phyloP scores from a whole-genome alignment of 2,329 filamentous ascomycete species.

The Cercospora nicotianae region DNA sequence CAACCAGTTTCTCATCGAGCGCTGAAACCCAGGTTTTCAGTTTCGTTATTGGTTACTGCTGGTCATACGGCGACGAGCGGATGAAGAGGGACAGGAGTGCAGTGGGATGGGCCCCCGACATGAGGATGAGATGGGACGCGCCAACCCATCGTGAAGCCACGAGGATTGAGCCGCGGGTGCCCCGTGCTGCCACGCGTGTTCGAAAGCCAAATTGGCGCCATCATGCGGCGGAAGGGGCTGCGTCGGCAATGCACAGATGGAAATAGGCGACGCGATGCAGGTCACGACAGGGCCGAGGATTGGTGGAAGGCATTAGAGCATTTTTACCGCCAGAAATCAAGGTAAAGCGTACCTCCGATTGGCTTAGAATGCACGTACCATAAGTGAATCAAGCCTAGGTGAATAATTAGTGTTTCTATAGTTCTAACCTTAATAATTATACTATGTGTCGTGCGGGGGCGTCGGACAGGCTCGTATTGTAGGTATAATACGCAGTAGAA shows the following conservation, averaged over 20 bases:
- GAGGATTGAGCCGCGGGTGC: neutral
- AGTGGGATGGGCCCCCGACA: neutral
- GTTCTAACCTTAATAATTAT: too few species aligned
- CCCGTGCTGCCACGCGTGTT: slow-evolving; percentile 9
- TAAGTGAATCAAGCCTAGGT: too few species aligned
- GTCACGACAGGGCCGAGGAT: neutral
- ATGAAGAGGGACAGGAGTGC: neutral
- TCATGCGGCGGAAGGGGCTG: neutral
- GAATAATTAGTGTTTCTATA: too few species aligned
- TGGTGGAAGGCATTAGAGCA: slow-evolving; percentile 14
- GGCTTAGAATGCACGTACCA: too few species aligned
- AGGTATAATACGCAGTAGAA: too few species aligned
- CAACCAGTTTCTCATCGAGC: neutral
- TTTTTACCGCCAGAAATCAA: too few species aligned
- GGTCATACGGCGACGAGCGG: neutral
- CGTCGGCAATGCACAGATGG: neutral
- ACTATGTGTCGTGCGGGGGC: too few species aligned
- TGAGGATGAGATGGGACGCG: neutral
- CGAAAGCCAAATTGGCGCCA: slow-evolving; percentile 11
- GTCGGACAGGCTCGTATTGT: too few species aligned
- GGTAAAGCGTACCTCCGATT: too few species aligned
- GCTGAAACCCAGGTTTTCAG: neutral
- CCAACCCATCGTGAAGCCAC: neutral
- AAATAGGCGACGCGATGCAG: neutral
- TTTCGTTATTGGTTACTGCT: neutral